Conservation (phyloP, 352 stramenopile species). For the Phytophthora europaea region DNA sequence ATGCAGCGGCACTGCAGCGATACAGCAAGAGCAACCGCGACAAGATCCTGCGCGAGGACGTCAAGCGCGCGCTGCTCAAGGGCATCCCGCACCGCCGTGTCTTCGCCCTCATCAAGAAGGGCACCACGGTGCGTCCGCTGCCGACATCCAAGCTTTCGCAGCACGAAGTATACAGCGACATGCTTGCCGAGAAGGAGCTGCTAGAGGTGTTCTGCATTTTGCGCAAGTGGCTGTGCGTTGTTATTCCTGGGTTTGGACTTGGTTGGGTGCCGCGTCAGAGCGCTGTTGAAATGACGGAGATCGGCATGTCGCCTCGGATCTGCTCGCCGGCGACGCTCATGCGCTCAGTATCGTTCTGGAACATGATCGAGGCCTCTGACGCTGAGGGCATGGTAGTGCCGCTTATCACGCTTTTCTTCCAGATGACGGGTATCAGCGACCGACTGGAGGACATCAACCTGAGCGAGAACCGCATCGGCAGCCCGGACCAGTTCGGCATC, state of each 20-base stretch:
- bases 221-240: conserved; percentile 65
- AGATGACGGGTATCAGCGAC: conserved; percentile 64
- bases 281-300: conserved; percentile 60
- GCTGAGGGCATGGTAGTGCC: conserved; percentile 61
- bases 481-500: conserved; percentile 63
- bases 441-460: conserved; percentile 65
- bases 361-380: conserved; percentile 64
- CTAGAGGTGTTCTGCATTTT: conserved; percentile 68
- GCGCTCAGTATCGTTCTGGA: conserved; percentile 54
- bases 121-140: conserved; percentile 52
- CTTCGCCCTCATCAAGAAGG: conserved; percentile 59
- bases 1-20: conserved; percentile 52
- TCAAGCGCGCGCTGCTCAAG: conserved; percentile 60
- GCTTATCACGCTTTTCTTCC: conserved; percentile 61
- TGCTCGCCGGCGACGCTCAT: conserved; percentile 58
- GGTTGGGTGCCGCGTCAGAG: conserved; percentile 59
- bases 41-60: conserved; percentile 58
- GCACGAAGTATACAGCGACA: conserved; percentile 51
- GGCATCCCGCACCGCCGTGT: conserved; percentile 55
- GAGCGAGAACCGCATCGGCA: conserved; percentile 69
- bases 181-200: conserved; percentile 54
- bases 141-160: conserved; percentile 56
- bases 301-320: conserved; percentile 59
- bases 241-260: conserved; percentile 66
- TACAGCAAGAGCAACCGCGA: conserved; percentile 65